phyloP scores from a whole-genome alignment of 78 protist species.

The Acrasis kona region DNA sequence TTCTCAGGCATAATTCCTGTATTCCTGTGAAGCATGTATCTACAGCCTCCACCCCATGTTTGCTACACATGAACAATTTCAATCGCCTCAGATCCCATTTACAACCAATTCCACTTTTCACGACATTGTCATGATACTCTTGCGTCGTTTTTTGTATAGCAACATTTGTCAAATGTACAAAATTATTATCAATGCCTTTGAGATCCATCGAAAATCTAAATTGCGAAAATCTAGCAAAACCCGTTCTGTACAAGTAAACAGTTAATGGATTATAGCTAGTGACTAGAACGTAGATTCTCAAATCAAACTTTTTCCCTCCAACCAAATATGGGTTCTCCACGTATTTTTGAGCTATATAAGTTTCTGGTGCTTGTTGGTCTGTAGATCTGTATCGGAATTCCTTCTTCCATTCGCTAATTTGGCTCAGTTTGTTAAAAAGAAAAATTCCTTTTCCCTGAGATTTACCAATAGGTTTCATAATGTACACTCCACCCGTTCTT shows the following conservation, averaged over 20 bases:
- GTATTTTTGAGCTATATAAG: conserved; percentile 46
- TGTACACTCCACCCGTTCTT: conserved; percentile 32
- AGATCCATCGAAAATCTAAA: conserved; percentile 17
- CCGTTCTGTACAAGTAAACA: conserved; percentile 56
- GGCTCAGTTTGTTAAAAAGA: conserved; percentile 59
- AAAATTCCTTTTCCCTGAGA: conserved; percentile 84
- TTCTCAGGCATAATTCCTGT: conserved; percentile 20
- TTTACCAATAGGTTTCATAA: conserved; percentile 62
- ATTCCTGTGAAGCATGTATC: conserved; percentile 21
- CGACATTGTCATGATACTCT: no score
- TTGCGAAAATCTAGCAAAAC: conserved; percentile 72
- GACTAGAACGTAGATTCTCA: conserved; percentile 49
- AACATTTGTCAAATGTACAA: conserved; percentile 77
- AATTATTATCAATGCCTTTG: conserved; percentile 2
- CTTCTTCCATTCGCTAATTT: conserved; percentile 59
- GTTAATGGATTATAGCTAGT: conserved; percentile 49
- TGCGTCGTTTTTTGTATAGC: conserved; percentile 65
- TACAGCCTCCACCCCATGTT: conserved; percentile 24
- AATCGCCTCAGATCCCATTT: conserved; percentile 59
- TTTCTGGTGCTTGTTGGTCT: not conserved
- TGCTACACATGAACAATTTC: conserved; percentile 31
- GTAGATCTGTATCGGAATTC: conserved; percentile 1
- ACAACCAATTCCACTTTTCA: conserved; percentile 31
- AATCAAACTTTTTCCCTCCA: conserved; percentile 66
- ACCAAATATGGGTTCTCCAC: conserved; percentile 50